Evolutionary conservation across 2,329 filamentous ascomycete species (phyloP).

Genomic region (Knoxdaviesia capensis): DNA sequence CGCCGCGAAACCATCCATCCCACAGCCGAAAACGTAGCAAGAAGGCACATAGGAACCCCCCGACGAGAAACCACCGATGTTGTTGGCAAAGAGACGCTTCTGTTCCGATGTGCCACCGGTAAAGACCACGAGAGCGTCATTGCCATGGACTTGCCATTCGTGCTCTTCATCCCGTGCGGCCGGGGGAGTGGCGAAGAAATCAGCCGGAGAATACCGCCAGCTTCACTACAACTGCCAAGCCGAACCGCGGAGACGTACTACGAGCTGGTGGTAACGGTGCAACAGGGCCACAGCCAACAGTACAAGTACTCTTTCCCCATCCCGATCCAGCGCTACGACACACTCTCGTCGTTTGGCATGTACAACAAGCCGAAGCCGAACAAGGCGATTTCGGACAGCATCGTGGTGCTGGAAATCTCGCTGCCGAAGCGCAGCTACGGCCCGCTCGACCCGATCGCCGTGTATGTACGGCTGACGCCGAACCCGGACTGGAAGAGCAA

Average conservation of each 20-base stretch:
- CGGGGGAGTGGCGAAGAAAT: constrained; percentile 67
- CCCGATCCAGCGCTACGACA: constrained; percentile 84
- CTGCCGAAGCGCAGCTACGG: constrained; percentile 93
- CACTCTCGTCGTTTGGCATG: constrained; percentile 95
- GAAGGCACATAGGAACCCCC: constrained; percentile 76
- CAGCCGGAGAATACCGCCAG: constrained; percentile 75
- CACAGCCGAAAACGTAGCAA: constrained; percentile 80
- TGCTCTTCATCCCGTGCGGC: constrained; percentile 92
- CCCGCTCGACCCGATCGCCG: constrained; percentile 81
- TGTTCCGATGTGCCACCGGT: constrained; percentile 71
- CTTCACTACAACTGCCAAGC: constrained; percentile 74
- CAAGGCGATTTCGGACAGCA: constrained; percentile 68
- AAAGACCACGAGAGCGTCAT: constrained; percentile 77
- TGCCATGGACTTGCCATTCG: constrained; percentile 91
- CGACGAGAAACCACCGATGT: constrained; percentile 81
- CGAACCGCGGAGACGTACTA: constrained; percentile 95
- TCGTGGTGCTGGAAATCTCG: constrained; percentile 81
- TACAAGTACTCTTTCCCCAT: constrained; percentile 85
- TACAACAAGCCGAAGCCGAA: constrained; percentile 91
- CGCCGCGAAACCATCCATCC: constrained; percentile 93
- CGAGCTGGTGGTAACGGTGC: constrained; percentile 87
- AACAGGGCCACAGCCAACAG: constrained; percentile 72
- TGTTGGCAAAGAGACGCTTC: constrained; percentile 84
- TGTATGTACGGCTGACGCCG: constrained; percentile 85
- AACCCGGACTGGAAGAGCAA: constrained; percentile 85